These are phyloP conservation scores for Cicer judaicum DNA, from an alignment of 306 rosid genomes.

Conservation along the genomic window DNA sequence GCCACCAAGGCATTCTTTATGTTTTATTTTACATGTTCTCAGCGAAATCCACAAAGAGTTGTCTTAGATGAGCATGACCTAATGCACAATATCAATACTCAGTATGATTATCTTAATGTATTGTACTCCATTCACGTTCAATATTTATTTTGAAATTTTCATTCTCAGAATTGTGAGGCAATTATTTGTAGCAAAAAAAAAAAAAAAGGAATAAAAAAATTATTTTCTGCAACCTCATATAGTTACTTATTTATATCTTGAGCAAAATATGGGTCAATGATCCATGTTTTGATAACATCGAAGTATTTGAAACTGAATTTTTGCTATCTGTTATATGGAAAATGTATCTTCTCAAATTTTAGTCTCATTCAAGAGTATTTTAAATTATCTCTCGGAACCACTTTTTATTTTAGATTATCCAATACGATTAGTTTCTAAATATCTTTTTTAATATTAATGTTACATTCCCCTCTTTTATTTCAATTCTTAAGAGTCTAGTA, in stretches of 20 bases:
- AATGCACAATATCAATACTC: slow-evolving; percentile 25
- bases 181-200: not conserved
- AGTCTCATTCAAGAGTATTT: not conserved
- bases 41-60: not conserved
- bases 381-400: not conserved
- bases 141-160: slow-evolving; percentile 4
- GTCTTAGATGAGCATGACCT: slow-evolving; percentile 16
- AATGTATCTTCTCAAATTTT: not conserved
- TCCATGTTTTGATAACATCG: not conserved
- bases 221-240: slow-evolving; percentile 3
- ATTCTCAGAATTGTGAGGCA: not conserved
- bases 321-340: not conserved
- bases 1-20: not conserved
- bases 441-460: not conserved
- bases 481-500: slow-evolving; percentile 6
- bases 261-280: not conserved
- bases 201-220: not conserved
- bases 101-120: slow-evolving; percentile 9
- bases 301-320: not conserved
- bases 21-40: not conserved
- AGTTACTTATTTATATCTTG: slow-evolving; percentile 2
- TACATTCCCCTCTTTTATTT: not conserved
- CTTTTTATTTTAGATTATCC: not conserved
- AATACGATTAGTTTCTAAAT: not conserved
- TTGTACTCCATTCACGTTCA: not conserved